phyloP scores from a whole-genome alignment of 768 basidiomycete species.

The Collybia nuda region DNA sequence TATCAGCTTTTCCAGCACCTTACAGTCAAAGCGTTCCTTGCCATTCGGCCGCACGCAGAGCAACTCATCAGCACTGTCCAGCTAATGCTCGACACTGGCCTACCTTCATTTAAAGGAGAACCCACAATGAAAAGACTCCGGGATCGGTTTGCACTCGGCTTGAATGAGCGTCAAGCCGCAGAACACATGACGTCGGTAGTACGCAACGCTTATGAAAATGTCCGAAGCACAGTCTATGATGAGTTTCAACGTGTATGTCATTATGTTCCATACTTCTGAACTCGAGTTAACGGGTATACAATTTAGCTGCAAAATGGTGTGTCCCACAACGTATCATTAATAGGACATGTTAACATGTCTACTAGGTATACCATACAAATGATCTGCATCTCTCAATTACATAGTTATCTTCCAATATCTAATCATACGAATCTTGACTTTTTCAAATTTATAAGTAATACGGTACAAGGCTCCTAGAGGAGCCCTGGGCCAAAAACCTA shows the following conservation, averaged over 20 bases:
- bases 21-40: slow-evolving; percentile 94
- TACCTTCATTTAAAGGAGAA: slow-evolving; percentile 98
- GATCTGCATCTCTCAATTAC: slow-evolving; percentile 4
- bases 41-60: slow-evolving; percentile 91
- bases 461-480: neutral
- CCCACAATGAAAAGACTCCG: slow-evolving; percentile 82
- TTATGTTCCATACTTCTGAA: neutral
- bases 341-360: neutral
- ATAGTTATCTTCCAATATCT: neutral
- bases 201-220: slow-evolving; percentile 92
- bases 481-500: neutral
- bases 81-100: slow-evolving; percentile 91
- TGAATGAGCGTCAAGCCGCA: slow-evolving; percentile 89
- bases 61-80: slow-evolving; percentile 86
- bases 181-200: slow-evolving; percentile 91
- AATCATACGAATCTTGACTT: neutral
- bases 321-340: slow-evolving; percentile 7
- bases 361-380: slow-evolving; percentile 47
- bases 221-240: slow-evolving; percentile 91
- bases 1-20: slow-evolving; percentile 93
- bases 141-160: slow-evolving; percentile 80
- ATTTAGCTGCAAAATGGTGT: slow-evolving; percentile 38
- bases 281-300: neutral
- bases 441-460: too few relatives aligned
- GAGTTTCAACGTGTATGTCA: slow-evolving; percentile 84